A percentile compares a stretch with the other conserved stretches of the same genome.
These are phyloP conservation scores for Quercus variabilis DNA, from an alignment of 306 rosid genomes.

Conservation along the genomic window DNA sequence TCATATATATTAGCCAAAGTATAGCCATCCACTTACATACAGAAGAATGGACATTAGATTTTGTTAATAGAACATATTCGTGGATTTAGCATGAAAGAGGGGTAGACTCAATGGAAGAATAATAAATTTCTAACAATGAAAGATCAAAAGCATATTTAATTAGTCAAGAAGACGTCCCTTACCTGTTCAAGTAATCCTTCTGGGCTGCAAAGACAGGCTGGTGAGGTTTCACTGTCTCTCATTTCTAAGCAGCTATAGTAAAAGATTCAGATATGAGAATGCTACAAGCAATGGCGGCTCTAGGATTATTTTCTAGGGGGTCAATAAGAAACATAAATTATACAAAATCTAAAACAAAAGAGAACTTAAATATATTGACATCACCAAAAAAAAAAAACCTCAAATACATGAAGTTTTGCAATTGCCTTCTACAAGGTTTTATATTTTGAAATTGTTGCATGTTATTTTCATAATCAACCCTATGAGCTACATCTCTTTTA, in stretches of 20 bases:
- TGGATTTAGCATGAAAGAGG: background rate
- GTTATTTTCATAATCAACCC: no score
- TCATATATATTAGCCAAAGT: background rate
- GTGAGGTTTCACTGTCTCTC: slow-evolving; percentile 21
- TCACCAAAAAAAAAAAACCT: no score
- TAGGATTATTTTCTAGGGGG: no score
- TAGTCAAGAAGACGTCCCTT: background rate
- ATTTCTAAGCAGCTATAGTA: slow-evolving; percentile 35
- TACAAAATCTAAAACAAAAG: no score
- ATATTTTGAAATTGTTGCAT: no score
- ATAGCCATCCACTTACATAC: background rate
- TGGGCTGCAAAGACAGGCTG: slow-evolving; percentile 31
- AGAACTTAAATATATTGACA: no score
- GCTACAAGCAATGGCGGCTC: background rate
- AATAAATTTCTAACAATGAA: background rate
- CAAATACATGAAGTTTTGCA: no score
- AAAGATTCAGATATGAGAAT: slow-evolving; percentile 10
- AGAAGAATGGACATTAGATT: background rate
- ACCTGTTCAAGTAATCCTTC: slow-evolving; percentile 39
- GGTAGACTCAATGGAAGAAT: background rate
- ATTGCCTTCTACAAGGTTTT: no score
- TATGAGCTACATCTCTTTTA: no score
- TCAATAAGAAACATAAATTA: no score
- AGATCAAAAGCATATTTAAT: background rate
- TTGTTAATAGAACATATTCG: background rate